A percentile compares a stretch with the other conserved stretches of the same genome.
Conservation (phyloP, 2,329 filamentous ascomycete genomes). For the Leptoxyphium fumago region DNA sequence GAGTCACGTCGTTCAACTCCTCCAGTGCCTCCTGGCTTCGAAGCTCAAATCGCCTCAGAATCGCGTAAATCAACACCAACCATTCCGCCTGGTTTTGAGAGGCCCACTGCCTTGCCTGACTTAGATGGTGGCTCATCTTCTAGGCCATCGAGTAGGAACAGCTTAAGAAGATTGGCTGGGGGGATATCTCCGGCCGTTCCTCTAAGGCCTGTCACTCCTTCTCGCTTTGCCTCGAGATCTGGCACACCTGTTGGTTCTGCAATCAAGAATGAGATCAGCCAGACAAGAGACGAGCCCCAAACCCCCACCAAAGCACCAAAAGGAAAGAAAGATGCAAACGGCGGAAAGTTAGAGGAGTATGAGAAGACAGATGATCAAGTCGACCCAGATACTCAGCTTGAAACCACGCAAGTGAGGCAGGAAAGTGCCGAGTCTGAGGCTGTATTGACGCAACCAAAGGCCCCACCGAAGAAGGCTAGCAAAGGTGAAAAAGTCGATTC, state of each 20-base stretch:
- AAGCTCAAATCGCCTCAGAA: conserved; percentile 17
- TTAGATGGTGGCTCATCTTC: conserved; percentile 11
- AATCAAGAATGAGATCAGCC: not conserved
- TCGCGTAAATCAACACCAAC: conserved; percentile 29
- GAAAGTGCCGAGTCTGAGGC: not conserved
- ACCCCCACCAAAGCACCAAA: conserved; percentile 9
- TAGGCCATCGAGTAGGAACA: conserved; percentile 21
- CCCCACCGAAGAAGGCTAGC: not conserved
- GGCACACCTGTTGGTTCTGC: conserved; percentile 7
- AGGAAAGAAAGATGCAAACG: not conserved
- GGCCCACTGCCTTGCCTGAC: conserved; percentile 11
- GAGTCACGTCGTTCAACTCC: conserved; percentile 20
- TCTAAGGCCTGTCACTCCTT: conserved; percentile 24
- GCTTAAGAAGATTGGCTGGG: conserved; percentile 14
- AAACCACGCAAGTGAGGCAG: not conserved
- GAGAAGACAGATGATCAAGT: not conserved
- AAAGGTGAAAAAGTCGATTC: not conserved
- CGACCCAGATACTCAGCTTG: too few relatives aligned
- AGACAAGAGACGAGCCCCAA: conserved; percentile 3
- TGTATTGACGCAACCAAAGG: not conserved
- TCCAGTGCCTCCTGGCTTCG: conserved; percentile 22
- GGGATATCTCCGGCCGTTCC: conserved; percentile 25
- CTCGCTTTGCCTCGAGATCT: conserved; percentile 16
- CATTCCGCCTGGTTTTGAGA: conserved; percentile 31
- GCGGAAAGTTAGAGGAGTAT: not conserved